Evolutionary conservation across 1,284 basidiomycete genomes (phyloP).

Genomic region (Cryptococcus sp.): DNA sequence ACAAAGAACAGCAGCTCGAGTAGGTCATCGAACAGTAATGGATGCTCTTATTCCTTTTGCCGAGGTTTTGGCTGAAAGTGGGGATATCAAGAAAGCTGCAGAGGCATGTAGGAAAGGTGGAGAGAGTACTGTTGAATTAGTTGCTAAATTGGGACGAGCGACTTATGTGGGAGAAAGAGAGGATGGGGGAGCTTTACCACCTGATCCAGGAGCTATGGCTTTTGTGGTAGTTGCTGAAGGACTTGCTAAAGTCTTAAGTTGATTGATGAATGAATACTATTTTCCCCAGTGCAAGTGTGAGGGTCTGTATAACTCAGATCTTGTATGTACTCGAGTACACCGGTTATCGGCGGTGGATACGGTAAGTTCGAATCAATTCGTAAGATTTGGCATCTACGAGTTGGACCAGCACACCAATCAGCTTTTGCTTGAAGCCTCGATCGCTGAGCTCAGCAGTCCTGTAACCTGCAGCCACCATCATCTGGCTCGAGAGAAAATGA

Average conservation of each 20-base stretch:
- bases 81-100: slow-evolving; percentile 39
- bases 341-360: too few species aligned
- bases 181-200: slow-evolving; percentile 35
- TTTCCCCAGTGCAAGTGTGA: too few species aligned
- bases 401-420: too few species aligned
- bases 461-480: too few species aligned
- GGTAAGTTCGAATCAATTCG: too few species aligned
- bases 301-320: too few species aligned
- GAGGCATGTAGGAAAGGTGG: slow-evolving; percentile 42
- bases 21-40: slow-evolving; percentile 50
- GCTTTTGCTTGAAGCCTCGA: too few species aligned
- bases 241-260: slow-evolving; percentile 16
- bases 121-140: slow-evolving; percentile 43
- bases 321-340: too few species aligned
- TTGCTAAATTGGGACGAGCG: slow-evolving; percentile 50
- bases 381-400: too few species aligned
- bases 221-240: slow-evolving; percentile 41
- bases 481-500: too few species aligned
- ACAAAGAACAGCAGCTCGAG: slow-evolving; percentile 48
- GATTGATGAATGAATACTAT: neutral
- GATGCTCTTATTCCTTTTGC: slow-evolving; percentile 51
- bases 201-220: slow-evolving; percentile 47
- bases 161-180: slow-evolving; percentile 48
- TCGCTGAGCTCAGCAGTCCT: too few species aligned
- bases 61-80: slow-evolving; percentile 36